phyloP scores from a whole-genome alignment of 140 eudicot genomes.

The Anethum foeniculum region DNA sequence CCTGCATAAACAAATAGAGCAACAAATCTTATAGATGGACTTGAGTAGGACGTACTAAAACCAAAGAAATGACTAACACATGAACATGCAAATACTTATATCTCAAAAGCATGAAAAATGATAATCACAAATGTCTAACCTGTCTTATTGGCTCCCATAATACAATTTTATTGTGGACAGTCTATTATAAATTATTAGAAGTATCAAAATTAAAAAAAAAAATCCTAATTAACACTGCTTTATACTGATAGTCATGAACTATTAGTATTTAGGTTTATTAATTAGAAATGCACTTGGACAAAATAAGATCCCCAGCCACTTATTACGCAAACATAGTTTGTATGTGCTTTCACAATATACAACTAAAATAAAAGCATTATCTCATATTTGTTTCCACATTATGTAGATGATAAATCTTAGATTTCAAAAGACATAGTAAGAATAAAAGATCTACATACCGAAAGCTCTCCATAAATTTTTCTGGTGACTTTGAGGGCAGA shows the following conservation, averaged over 20 bases:
- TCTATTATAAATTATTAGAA: conserved; percentile 34
- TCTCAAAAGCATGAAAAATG: neutral
- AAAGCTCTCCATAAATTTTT: conserved; percentile 93
- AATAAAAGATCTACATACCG: conserved; percentile 40
- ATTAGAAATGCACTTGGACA: conserved; percentile 60
- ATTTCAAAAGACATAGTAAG: too few relatives aligned
- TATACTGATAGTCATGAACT: neutral
- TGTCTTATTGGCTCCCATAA: conserved; percentile 97
- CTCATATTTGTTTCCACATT: conserved; percentile 7
- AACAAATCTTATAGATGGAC: too few relatives aligned
- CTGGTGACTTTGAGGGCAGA: conserved; percentile 86
- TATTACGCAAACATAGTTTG: conserved; percentile 91
- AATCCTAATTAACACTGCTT: neutral
- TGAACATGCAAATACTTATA: conserved; percentile 4
- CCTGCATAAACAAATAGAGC: conserved; percentile 56
- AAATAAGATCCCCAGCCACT: conserved; percentile 96
- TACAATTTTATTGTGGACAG: conserved; percentile 87
- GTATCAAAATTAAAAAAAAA: neutral
- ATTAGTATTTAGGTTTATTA: conserved; percentile 3
- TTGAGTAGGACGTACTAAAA: neutral
- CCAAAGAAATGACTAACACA: neutral
- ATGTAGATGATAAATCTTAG: too few relatives aligned
- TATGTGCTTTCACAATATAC: conserved; percentile 70
- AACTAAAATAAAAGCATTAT: conserved; percentile 34
- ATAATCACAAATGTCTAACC: conserved; percentile 48